Evolutionary conservation across 164 flowering plant genomes (phyloP), one percentile per base, ranked within the genome.

Genomic region (Stephania cephalantha): DNA sequence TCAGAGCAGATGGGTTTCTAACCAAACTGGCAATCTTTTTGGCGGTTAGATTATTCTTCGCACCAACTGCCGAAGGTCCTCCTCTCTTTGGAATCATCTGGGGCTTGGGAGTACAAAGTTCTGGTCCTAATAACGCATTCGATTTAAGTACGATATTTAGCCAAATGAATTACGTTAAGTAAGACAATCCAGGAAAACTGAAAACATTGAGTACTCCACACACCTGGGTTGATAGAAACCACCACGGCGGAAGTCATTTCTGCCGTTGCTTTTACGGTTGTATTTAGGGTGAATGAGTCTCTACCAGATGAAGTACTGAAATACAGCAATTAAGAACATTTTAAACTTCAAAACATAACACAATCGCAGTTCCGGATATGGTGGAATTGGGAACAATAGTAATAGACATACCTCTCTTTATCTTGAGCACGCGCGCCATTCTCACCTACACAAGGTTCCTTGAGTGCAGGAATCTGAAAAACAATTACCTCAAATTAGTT

Each of bases 101-200:
- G 22, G 85, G 87, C 65, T 81, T 85, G 6, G 98, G 98, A 6
- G 97, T 92, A 79, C 90, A 85, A 58, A 78, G 83, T 64, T 86
- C 91, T 22, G 74, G 18, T 77, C 53, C 82, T 68, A 76, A 48
- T 67, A 70, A 48, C 69, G 70, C 6, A 17, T 46, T 50, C 5
- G 18, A 22, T 0, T n/a, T 55, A 10, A 69, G 31, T 25, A 18
- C 9, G 8, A 35, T 30, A 18, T 42, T 12, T 12, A 5, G 25
- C 7, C 5, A 11, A 31, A 25, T 25, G 25, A 25, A 25, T 25
- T 25, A 25, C 0, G 25, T 25, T 25, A 35, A 35, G 42, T 35
- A 55, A 12, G 68, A 1, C 18, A 8, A 15, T 2, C 12, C 17
- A 18, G 17, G 73, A 45, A 44, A 17, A 17, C 20, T 61, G 25